Percentiles rank a stretch among this genome's conserved stretches.
These are phyloP conservation scores for Fusarium begoniae DNA, from an alignment of 2,329 filamentous ascomycete species.

Conservation along the genomic window DNA sequence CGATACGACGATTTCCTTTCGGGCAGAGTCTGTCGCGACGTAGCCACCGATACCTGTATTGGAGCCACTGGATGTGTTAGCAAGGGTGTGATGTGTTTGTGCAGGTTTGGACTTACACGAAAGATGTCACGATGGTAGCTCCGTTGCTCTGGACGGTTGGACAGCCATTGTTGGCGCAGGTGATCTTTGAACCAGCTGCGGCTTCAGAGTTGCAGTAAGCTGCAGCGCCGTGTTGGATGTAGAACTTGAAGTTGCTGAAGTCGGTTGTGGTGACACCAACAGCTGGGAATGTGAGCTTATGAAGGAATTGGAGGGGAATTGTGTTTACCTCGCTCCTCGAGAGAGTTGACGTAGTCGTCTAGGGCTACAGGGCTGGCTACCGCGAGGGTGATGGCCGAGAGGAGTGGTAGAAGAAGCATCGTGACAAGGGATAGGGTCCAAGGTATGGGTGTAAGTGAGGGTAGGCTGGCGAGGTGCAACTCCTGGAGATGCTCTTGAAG, in stretches of 20 bases:
- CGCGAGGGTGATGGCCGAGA: slow-evolving; percentile 41
- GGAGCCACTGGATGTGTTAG: slow-evolving; percentile 48
- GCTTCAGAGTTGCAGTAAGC: slow-evolving; percentile 63
- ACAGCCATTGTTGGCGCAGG: slow-evolving; percentile 57
- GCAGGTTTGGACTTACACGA: slow-evolving; percentile 46
- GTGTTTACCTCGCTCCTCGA: slow-evolving; percentile 49
- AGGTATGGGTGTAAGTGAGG: not conserved
- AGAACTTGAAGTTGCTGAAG: slow-evolving; percentile 56
- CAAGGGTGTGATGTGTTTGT: not conserved
- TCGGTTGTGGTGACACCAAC: slow-evolving; percentile 33
- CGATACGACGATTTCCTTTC: slow-evolving; percentile 65
- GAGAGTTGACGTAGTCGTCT: slow-evolving; percentile 36
- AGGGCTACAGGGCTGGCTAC: slow-evolving; percentile 41
- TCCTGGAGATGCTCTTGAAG: not conserved
- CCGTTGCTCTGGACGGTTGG: slow-evolving; percentile 54
- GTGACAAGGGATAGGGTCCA: not conserved
- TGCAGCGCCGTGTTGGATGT: slow-evolving; percentile 61
- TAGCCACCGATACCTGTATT: slow-evolving; percentile 60
- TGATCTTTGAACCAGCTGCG: slow-evolving; percentile 50
- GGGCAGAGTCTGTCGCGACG: slow-evolving; percentile 59
- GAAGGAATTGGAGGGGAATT: too few species aligned
- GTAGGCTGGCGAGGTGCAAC: not conserved
- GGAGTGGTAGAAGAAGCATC: slow-evolving; percentile 40
- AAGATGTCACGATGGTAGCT: slow-evolving; percentile 55
- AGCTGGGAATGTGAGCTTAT: not conserved